Percentiles rank a stretch among this genome's conserved stretches.
These are phyloP conservation scores for Leishmania amazonensis DNA, from an alignment of 208 protist genomes.

Conservation along the genomic window DNA sequence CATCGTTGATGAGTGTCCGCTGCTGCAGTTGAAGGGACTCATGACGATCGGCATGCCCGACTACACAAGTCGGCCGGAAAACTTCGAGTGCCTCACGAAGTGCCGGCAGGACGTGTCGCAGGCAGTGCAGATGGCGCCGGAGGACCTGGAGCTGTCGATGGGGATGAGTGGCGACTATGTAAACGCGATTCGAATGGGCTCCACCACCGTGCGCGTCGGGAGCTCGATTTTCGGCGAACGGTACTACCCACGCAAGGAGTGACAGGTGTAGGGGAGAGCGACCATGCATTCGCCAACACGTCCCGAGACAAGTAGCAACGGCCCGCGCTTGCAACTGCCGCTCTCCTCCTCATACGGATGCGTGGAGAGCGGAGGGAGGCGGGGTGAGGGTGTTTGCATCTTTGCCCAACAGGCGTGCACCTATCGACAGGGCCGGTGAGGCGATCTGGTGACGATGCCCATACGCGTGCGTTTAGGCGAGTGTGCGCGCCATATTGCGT, in stretches of 20 bases:
- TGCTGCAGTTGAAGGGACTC: slow-evolving; percentile 89
- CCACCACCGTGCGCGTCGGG: slow-evolving; percentile 96
- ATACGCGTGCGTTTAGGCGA: background rate
- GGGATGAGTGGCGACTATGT: slow-evolving; percentile 97
- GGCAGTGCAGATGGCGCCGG: slow-evolving; percentile 43
- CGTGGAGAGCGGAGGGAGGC: background rate
- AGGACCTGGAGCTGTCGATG: slow-evolving; percentile 93
- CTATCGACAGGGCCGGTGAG: background rate
- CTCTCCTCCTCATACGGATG: background rate
- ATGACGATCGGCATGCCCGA: slow-evolving; percentile 97
- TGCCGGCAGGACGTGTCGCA: slow-evolving; percentile 70
- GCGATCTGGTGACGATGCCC: background rate
- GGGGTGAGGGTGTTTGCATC: background rate
- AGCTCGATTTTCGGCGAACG: slow-evolving; percentile 95
- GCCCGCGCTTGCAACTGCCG: background rate
- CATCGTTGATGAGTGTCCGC: slow-evolving; percentile 74
- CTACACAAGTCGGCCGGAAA: slow-evolving; percentile 67
- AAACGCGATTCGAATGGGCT: slow-evolving; percentile 93
- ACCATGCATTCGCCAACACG: background rate
- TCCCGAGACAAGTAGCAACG: background rate
- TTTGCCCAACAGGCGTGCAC: background rate
- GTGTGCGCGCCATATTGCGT: background rate
- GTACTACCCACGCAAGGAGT: slow-evolving; percentile 68
- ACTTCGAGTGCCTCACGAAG: slow-evolving; percentile 88
- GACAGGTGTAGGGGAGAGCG: background rate